Evolutionary conservation across 257 asterid genomes (phyloP), one percentile per base, ranked within the genome.

Genomic region (Asclepias syriaca): DNA sequence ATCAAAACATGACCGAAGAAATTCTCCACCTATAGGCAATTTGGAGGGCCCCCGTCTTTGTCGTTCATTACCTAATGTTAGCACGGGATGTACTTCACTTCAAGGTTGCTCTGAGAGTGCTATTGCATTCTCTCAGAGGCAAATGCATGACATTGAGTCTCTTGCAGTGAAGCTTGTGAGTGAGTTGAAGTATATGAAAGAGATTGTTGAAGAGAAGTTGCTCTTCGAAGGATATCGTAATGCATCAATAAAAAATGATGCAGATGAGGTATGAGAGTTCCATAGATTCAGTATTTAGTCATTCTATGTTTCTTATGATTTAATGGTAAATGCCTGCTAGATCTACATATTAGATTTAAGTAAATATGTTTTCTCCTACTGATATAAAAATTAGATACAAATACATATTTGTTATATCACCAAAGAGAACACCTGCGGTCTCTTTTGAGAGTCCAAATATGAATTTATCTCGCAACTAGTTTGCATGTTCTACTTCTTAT

Each of bases 121-220:
- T 63, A 80, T 93, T 73, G 91, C 87, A 69, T 93, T 93, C 84
- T 89, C 98, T 70, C 92, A 81, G 82, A 85, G 91, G 79, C 98
- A 93, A 87, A 85, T 91, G 96, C 90, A 82, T 24, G 96, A 89
- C 81, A 84, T 88, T 70, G 98, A 93, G 80, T 81, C 92, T 70
- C 82, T 93, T 71, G 87, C 97, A 24, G 74, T 18, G 75, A 91
- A 89, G 75, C 90, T 93, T 73, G 79, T 87, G 87, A 77, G 78
- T 49, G 98, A 91, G 87, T 80, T 94, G 90, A 89, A 94, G 72
- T 83, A 89, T 78, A 85, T 94, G 96, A 91, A 91, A 81, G 95
- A 83, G 65, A 74, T 94, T 58, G 88, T 94, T 39, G 96, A 89
- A 84, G 89, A 86, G 70, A 94, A 88, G 71, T 77, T 91, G 83